phyloP scores from a whole-genome alignment of 106 monocot genomes.

The Phalaenopsis equestris region DNA sequence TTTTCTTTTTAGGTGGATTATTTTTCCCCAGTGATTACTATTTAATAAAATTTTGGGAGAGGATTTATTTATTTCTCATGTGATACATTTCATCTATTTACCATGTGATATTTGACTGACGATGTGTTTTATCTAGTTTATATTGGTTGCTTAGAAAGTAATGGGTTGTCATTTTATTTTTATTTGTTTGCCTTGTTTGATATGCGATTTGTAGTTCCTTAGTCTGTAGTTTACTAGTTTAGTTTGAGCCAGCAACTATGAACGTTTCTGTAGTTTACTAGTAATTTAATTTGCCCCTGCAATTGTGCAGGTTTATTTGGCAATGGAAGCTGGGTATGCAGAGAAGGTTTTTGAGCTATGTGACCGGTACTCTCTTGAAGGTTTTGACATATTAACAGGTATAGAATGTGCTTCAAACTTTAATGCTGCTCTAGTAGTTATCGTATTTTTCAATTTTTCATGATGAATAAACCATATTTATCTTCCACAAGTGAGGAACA shows the following conservation, averaged over 20 bases:
- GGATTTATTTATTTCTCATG: neutral
- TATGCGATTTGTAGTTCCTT: neutral
- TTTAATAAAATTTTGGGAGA: neutral
- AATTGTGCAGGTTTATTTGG: constrained; percentile 67
- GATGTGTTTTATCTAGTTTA: neutral
- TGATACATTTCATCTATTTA: neutral
- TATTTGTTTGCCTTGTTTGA: neutral
- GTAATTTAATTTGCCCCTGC: constrained; percentile 9
- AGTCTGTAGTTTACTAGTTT: neutral
- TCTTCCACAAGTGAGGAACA: neutral
- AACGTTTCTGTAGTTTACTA: constrained; percentile 31
- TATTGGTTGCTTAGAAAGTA: neutral
- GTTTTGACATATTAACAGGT: constrained; percentile 65
- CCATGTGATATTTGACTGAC: neutral
- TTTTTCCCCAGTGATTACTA: neutral
- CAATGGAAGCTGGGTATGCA: constrained; percentile 85
- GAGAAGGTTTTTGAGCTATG: constrained; percentile 93
- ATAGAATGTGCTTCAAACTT: neutral
- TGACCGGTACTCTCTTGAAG: constrained; percentile 78
- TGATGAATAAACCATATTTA: neutral
- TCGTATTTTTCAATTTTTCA: neutral
- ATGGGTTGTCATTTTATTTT: neutral
- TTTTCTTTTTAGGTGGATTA: neutral
- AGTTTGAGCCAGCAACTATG: constrained; percentile 8
- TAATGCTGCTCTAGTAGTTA: neutral